A percentile compares a stretch with the other conserved stretches of the same genome.
phyloP scores from a whole-genome alignment of 441 rosid species.

The Arabidopsis lyrata region DNA sequence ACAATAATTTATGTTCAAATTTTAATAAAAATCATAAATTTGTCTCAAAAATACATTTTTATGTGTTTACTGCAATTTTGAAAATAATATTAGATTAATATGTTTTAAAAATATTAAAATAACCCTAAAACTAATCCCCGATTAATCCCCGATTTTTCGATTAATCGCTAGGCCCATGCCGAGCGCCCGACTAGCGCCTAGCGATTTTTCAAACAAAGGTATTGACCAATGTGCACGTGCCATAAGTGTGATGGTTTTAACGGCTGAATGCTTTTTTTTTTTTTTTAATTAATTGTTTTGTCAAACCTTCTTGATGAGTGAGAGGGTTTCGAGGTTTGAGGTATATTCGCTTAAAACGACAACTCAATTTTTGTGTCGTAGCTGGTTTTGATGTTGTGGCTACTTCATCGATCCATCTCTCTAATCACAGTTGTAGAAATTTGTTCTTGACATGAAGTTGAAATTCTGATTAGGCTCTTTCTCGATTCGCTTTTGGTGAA shows the following conservation, averaged over 20 bases:
- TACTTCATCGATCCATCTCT: slow-evolving; percentile 47
- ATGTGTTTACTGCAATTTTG: too few species aligned
- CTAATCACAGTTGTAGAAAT: slow-evolving; percentile 35
- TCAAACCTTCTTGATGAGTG: background rate
- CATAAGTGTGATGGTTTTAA: slow-evolving; percentile 21
- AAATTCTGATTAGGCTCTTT: slow-evolving; percentile 5
- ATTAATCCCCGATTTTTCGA: too few species aligned
- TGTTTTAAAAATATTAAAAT: too few species aligned
- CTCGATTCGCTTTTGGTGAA: background rate
- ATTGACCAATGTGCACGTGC: slow-evolving; percentile 21
- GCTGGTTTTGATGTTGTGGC: slow-evolving; percentile 43
- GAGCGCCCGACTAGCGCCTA: too few species aligned
- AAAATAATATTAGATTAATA: too few species aligned
- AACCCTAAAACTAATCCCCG: too few species aligned
- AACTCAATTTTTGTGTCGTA: slow-evolving; percentile 21
- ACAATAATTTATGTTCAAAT: too few species aligned
- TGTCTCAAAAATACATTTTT: too few species aligned
- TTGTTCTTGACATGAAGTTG: slow-evolving; percentile 3
- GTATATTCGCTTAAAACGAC: slow-evolving; percentile 40
- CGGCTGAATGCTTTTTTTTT: slow-evolving; percentile 7
- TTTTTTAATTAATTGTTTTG: too few species aligned
- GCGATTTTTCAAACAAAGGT: too few species aligned
- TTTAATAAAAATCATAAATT: too few species aligned
- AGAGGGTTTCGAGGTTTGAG: slow-evolving; percentile 17
- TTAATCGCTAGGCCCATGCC: too few species aligned